Evolutionary conservation across 2,329 filamentous ascomycete genomes (phyloP).

Genomic region (Zasmidium cellare): DNA sequence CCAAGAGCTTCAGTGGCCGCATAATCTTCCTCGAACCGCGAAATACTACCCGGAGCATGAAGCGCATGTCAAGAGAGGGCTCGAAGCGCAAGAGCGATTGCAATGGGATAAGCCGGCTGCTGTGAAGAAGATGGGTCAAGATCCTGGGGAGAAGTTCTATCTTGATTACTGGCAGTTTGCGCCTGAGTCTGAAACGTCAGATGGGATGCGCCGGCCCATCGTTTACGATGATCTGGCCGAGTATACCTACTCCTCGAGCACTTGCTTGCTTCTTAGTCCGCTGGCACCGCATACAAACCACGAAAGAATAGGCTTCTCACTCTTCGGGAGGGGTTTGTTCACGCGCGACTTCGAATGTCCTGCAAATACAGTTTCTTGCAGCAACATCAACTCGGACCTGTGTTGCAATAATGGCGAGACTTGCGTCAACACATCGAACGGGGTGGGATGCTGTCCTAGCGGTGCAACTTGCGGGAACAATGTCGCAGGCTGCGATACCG

Average conservation of each 20-base stretch:
- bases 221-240: conserved; percentile 5
- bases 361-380: conserved; percentile 64
- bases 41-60: conserved; percentile 53
- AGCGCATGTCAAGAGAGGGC: conserved; percentile 41
- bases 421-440: conserved; percentile 63
- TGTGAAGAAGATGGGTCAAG: conserved; percentile 69
- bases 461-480: conserved; percentile 64
- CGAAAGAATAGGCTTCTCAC: conserved; percentile 12
- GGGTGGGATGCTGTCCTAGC: conserved; percentile 72
- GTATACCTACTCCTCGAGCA: conserved; percentile 7
- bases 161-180: conserved; percentile 62
- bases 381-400: conserved; percentile 65
- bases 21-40: conserved; percentile 46
- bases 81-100: conserved; percentile 42
- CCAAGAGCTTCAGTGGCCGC: conserved; percentile 44
- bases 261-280: conserved; percentile 41
- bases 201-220: conserved; percentile 2
- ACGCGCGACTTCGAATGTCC: conserved; percentile 67
- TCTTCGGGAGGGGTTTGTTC: conserved; percentile 37
- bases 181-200: conserved; percentile 14
- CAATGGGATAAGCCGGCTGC: conserved; percentile 55
- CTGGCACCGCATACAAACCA: conserved; percentile 51
- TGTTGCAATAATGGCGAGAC: conserved; percentile 69
- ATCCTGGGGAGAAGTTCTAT: conserved; percentile 73
- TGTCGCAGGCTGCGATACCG: conserved; percentile 60